phyloP scores from a whole-genome alignment of 768 basidiomycete species.

The Tulasnella sp. region DNA sequence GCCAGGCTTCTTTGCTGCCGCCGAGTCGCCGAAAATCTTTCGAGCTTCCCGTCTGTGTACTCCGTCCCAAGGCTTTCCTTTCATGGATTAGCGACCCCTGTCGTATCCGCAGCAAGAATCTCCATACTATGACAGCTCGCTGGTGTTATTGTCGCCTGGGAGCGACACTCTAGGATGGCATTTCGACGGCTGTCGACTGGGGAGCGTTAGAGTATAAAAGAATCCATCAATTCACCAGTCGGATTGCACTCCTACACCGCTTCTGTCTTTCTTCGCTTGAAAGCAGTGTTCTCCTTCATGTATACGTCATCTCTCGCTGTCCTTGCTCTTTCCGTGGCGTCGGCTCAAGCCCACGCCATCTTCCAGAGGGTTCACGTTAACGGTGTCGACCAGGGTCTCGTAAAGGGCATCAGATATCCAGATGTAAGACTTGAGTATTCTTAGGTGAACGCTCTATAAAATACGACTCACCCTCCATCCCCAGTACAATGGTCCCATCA shows the following conservation, averaged over 20 bases:
- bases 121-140: neutral
- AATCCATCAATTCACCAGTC: neutral
- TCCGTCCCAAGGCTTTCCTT: neutral
- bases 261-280: neutral
- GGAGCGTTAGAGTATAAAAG: neutral
- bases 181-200: neutral
- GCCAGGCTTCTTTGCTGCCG: conserved; percentile 3
- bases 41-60: neutral
- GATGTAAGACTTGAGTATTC: conserved; percentile 14
- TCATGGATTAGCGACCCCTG: neutral
- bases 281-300: conserved; percentile 9
- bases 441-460: neutral
- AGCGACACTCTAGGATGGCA: neutral
- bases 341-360: conserved; percentile 16
- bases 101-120: neutral
- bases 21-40: conserved; percentile 1
- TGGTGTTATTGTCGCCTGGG: neutral
- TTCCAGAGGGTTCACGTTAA: conserved; percentile 22
- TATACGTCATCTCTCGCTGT: conserved; percentile 2
- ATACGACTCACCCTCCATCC: neutral
- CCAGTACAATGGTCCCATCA: conserved; percentile 46
- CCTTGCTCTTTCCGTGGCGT: neutral
- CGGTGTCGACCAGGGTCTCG: conserved; percentile 25
- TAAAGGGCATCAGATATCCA: conserved; percentile 33
- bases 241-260: neutral